Evolutionary conservation across 2,329 filamentous ascomycete genomes (phyloP).

Genomic region (Trichoderma koningii): DNA sequence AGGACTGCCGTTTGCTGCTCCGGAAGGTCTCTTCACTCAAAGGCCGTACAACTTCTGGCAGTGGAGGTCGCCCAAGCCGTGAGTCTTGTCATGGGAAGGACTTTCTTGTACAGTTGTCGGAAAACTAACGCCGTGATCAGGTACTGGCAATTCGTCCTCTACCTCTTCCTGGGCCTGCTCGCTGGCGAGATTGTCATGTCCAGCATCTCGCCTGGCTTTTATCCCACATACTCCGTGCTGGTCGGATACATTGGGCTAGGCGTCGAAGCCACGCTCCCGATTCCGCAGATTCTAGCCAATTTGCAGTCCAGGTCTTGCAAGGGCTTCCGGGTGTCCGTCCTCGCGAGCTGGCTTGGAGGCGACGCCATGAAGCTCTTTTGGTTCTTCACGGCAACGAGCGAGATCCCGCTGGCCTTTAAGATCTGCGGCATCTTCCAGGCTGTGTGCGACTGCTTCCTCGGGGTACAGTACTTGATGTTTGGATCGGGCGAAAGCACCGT

Average conservation of each 20-base stretch:
- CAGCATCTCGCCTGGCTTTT: constrained; percentile 58
- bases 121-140: constrained; percentile 40
- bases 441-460: constrained; percentile 71
- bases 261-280: constrained; percentile 77
- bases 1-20: constrained; percentile 61
- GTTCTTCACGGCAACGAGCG: constrained; percentile 72
- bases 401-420: constrained; percentile 79
- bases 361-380: constrained; percentile 87
- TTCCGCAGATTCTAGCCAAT: constrained; percentile 78
- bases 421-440: constrained; percentile 81
- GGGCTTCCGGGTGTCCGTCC: constrained; percentile 74
- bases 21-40: constrained; percentile 45
- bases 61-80: constrained; percentile 72
- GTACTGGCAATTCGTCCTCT: constrained; percentile 77
- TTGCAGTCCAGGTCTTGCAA: constrained; percentile 68
- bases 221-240: constrained; percentile 64
- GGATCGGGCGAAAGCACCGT: constrained; percentile 50
- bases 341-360: constrained; percentile 76
- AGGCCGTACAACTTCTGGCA: constrained; percentile 82
- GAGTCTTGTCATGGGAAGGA: constrained; percentile 36
- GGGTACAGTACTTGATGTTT: constrained; percentile 73
- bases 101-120: neutral
- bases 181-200: constrained; percentile 68
- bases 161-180: constrained; percentile 63
- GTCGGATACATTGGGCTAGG: constrained; percentile 76